Base-by-base conservation (phyloP, 352 stramenopile genomes). In the Phytophthora pisi region DNA sequence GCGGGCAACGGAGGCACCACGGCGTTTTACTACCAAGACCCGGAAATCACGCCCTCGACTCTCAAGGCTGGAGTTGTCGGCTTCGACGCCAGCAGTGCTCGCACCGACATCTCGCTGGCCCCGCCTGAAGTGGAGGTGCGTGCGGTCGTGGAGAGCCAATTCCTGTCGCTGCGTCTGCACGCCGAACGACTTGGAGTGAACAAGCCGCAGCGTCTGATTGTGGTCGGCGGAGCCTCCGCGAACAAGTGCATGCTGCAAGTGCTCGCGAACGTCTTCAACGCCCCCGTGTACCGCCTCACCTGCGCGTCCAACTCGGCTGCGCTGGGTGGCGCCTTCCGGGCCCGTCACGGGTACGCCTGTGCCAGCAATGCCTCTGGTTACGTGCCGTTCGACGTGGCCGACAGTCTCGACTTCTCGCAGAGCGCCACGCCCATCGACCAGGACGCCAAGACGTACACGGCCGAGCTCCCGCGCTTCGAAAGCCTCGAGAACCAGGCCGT, bases 141-240 rank as follows among this genome's bases (percentile, higher is more conserved):
- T 49, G 85, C 81, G 13, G 79, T 91, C 10, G 76, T 91, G 31
- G 82, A 93, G 51, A 82, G 75, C 43, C 82, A 91, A 68, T 91
- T 86, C 50, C 50, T 93, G 5, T 73, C 81, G 23, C 64, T 93
- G 65, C 70, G 77, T 49, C 55, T 87, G 38, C 81, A 93, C 42
- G 75, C 79, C 0, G 73, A 89, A 61, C 63, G 57, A n/a, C 78
- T 93, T 0, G 82, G 84, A 5, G 72, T 90, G 43, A 77, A 59
- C 43, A 75, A 80, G 4, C 68, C 74, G 0, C 46, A 78, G 40
- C 79, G 82, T n/a, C 65, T 93, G 34, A 85, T 93, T 55, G 79
- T 89, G 7, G 84, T 87, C 16, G 82, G 82, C 7, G 82, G 85
- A 13, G 82, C 81, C 0, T 81, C 85, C 1, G 70, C 73, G n/a